Evolutionary conservation across 148 eudicot genomes (phyloP).

Genomic region (Vaccinium corymbosum): DNA sequence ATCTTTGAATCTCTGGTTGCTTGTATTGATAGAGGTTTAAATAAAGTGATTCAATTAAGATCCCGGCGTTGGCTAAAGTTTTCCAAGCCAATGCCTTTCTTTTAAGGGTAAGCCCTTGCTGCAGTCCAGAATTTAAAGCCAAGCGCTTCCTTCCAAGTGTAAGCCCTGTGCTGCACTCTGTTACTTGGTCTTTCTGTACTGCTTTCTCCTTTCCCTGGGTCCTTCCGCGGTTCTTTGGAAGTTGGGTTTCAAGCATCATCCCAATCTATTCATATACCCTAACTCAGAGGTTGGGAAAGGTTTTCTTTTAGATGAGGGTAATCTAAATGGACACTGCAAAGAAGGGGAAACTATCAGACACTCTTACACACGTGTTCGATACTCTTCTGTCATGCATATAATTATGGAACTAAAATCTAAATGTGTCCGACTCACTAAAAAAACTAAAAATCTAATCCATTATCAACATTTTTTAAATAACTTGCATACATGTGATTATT

Average conservation of each 20-base stretch:
- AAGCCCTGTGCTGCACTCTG: not conserved
- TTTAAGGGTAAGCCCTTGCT: not conserved
- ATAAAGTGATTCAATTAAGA: not conserved
- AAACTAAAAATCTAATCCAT: not conserved
- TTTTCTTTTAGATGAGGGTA: not conserved
- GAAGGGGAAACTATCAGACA: not conserved
- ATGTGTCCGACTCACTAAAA: not conserved
- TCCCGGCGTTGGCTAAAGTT: not conserved
- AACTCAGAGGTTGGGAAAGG: not conserved
- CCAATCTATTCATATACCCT: not conserved
- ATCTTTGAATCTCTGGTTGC: too few relatives aligned
- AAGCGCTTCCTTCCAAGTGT: not conserved
- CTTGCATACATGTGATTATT: not conserved
- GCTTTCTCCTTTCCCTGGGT: not conserved
- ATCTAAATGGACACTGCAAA: not conserved
- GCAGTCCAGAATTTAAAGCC: too few relatives aligned
- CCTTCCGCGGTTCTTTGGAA: not conserved
- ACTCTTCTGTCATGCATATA: not conserved
- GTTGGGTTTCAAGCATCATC: not conserved
- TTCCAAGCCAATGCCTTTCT: not conserved
- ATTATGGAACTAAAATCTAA: not conserved
- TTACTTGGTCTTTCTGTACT: not conserved
- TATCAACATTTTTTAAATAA: not conserved
- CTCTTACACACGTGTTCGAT: not conserved
- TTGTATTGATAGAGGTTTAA: not conserved